Evolutionary conservation across 495 filamentous ascomycete species (phyloP).

Genomic region (Hyaloscypha hepaticicola): DNA sequence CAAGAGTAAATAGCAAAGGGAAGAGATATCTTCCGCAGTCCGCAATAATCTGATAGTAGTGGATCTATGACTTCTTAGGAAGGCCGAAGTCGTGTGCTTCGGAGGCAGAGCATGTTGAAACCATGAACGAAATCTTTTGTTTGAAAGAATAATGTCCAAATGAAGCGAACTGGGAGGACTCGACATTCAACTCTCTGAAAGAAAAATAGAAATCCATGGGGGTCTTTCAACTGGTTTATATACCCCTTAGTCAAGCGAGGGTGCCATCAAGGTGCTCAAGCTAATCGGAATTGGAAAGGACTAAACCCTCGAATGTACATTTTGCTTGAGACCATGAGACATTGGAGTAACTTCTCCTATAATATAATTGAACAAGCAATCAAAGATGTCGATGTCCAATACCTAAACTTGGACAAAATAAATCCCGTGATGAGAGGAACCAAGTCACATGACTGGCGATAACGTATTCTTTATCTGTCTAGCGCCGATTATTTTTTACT

Average conservation of each 20-base stretch:
- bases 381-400: too few species aligned
- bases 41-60: not conserved
- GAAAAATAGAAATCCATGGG: not conserved
- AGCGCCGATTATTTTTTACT: slow-evolving; percentile 16
- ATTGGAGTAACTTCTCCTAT: not conserved
- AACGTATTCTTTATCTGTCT: slow-evolving; percentile 24
- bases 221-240: not conserved
- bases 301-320: not conserved
- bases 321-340: not conserved
- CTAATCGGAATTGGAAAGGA: not conserved
- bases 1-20: not conserved
- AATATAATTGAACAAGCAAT: not conserved
- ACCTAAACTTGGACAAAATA: too few species aligned
- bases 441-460: slow-evolving; percentile 11
- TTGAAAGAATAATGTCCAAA: not conserved
- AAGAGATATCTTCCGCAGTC: not conserved
- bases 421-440: too few species aligned
- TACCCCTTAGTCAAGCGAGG: not conserved
- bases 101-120: not conserved
- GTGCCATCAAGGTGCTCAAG: slow-evolving; percentile 11
- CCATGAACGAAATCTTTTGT: not conserved
- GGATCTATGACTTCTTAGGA: not conserved
- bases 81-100: not conserved
- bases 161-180: too few species aligned
- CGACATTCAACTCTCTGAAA: not conserved